Conservation (phyloP, 1,284 basidiomycete species). For the Peniophora sp. region DNA sequence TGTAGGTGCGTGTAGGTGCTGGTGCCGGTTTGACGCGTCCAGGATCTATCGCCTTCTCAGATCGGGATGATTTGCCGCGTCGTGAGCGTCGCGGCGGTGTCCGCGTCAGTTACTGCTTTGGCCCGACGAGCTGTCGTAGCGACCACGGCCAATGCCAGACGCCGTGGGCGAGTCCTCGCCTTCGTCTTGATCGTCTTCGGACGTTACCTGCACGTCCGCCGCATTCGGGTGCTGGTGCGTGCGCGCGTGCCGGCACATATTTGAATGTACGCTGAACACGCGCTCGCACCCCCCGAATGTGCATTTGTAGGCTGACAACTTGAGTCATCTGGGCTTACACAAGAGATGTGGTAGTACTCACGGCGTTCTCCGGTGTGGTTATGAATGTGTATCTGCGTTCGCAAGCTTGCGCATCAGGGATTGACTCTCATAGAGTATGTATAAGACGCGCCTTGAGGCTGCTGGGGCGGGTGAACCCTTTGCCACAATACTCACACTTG, state of each 20-base stretch:
- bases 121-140: neutral
- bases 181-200: conserved; percentile 1
- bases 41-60: too few species aligned
- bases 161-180: conserved; percentile 8
- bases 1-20: too few species aligned
- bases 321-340: too few species aligned
- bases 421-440: too few species aligned
- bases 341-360: conserved; percentile 35
- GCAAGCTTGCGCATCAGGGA: too few species aligned
- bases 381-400: conserved; percentile 67
- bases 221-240: conserved; percentile 43
- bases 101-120: too few species aligned
- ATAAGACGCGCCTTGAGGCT: conserved; percentile 56
- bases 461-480: conserved; percentile 74
- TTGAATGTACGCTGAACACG: conserved; percentile 78
- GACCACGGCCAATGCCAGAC: neutral
- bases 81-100: too few species aligned
- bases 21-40: too few species aligned
- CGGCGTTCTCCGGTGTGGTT: conserved; percentile 82
- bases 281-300: conserved; percentile 69
- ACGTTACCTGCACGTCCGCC: neutral
- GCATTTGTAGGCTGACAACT: conserved; percentile 58
- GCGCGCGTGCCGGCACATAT: conserved; percentile 78
- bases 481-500: conserved; percentile 71
- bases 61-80: too few species aligned